Evolutionary conservation across 106 monocot species (phyloP).

Genomic region (Dendrobium catenatum): DNA sequence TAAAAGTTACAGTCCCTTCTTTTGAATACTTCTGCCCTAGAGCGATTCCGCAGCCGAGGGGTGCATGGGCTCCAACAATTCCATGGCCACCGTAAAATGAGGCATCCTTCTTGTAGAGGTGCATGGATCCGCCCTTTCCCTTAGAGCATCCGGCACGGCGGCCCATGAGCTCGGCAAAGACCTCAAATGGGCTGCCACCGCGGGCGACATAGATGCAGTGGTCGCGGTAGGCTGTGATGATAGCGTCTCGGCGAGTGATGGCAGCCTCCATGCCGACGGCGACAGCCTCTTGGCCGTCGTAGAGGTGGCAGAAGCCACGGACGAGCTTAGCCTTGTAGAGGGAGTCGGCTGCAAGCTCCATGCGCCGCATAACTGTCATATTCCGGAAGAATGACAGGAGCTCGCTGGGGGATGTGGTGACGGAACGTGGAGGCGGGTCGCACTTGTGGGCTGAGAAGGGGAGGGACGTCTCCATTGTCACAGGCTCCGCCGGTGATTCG

Average conservation of each 20-base stretch:
- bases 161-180: constrained; percentile 79
- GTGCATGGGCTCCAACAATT: constrained; percentile 76
- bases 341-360: constrained; percentile 85
- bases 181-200: constrained; percentile 51
- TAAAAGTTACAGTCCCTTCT: constrained; percentile 62
- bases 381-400: constrained; percentile 61
- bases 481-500: not conserved
- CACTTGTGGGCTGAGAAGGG: constrained; percentile 43
- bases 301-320: constrained; percentile 30
- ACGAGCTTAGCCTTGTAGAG: constrained; percentile 93
- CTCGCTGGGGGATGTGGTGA: constrained; percentile 44
- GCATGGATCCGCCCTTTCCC: constrained; percentile 93
- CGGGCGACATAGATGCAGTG: constrained; percentile 70
- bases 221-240: constrained; percentile 81
- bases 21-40: constrained; percentile 74
- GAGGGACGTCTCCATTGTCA: constrained; percentile 42
- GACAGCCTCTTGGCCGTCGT: constrained; percentile 89
- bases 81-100: constrained; percentile 76
- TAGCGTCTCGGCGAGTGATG: constrained; percentile 53
- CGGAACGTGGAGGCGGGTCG: constrained; percentile 29
- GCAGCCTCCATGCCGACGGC: constrained; percentile 82
- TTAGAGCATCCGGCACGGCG: constrained; percentile 44
- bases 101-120: constrained; percentile 69
- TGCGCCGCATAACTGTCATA: constrained; percentile 71
- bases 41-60: constrained; percentile 71